Percentiles rank a stretch among this genome's conserved stretches.
Evolutionary conservation across 176 grass and related monocot species (phyloP).

Genomic region (Panicum miliaceum): DNA sequence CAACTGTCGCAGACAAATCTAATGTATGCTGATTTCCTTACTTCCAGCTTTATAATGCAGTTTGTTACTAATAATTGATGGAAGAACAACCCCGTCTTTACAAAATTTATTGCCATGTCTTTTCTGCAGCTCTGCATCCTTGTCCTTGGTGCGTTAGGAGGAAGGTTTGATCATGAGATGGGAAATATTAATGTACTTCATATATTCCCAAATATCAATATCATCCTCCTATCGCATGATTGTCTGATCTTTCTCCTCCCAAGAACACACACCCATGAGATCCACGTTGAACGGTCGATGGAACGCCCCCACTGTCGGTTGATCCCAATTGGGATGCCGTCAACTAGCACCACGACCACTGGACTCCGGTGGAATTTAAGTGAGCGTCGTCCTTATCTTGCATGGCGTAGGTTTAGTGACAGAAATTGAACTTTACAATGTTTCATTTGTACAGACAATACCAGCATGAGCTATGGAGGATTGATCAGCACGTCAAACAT

Average conservation of each 20-base stretch:
- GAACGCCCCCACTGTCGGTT: conserved; percentile 78
- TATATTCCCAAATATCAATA: conserved; percentile 58
- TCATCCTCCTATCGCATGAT: conserved; percentile 74
- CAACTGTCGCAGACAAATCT: neutral
- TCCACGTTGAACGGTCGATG: conserved; percentile 51
- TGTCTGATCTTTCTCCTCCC: conserved; percentile 76
- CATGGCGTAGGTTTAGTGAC: neutral
- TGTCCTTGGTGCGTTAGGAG: conserved; percentile 75
- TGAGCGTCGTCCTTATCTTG: conserved; percentile 42
- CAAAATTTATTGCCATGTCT: conserved; percentile 7
- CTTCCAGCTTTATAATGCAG: neutral
- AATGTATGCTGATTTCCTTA: neutral
- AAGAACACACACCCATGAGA: conserved; percentile 60
- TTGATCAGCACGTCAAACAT: conserved; percentile 84
- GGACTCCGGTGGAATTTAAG: conserved; percentile 81
- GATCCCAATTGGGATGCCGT: conserved; percentile 68
- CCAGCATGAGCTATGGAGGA: conserved; percentile 67
- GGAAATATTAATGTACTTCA: conserved; percentile 84
- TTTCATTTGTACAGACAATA: conserved; percentile 48
- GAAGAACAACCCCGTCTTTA: neutral
- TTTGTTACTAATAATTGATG: neutral
- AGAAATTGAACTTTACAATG: conserved; percentile 14
- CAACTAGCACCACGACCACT: conserved; percentile 62
- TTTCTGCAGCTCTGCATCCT: conserved; percentile 68
- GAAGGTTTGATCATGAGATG: conserved; percentile 87